A percentile compares a stretch with the other conserved stretches of the same genome.
These are phyloP conservation scores for Nemania sp. DNA, from an alignment of 2,329 filamentous ascomycete genomes.

Conservation along the genomic window DNA sequence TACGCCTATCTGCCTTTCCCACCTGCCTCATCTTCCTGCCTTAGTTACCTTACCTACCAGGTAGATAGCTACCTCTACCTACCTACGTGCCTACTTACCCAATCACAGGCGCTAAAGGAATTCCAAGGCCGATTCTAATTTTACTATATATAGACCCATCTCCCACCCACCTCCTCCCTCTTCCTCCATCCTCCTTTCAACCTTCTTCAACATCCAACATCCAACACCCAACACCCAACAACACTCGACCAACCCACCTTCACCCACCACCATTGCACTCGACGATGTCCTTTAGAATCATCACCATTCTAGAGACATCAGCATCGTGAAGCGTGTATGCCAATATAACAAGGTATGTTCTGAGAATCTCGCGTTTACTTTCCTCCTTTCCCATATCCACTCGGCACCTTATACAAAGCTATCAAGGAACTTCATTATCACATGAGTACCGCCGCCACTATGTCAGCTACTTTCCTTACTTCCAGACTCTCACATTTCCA, in stretches of 20 bases:
- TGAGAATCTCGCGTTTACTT: background rate
- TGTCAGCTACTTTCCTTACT: too few species aligned
- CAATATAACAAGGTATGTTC: slow-evolving; percentile 3
- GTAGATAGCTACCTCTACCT: too few species aligned
- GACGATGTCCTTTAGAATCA: slow-evolving; percentile 5
- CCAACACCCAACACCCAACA: slow-evolving; percentile 1
- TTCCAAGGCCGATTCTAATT: too few species aligned
- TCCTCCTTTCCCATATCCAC: background rate
- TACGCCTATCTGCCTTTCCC: too few species aligned
- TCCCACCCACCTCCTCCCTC: background rate
- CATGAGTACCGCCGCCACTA: too few species aligned
- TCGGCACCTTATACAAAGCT: background rate
- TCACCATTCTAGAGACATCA: background rate
- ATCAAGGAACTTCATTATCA: background rate
- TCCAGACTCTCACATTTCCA: too few species aligned
- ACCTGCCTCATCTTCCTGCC: too few species aligned
- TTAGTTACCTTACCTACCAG: too few species aligned
- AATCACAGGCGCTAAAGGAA: background rate
- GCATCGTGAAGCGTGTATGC: background rate
- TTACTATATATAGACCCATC: background rate
- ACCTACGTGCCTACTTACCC: background rate
- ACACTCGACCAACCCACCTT: background rate
- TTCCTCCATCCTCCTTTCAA: background rate
- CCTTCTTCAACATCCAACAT: slow-evolving; percentile 2
- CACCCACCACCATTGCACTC: background rate